Base-by-base conservation (phyloP, 2,329 filamentous ascomycete genomes). In the Aspergillus pseudoterreus region DNA sequence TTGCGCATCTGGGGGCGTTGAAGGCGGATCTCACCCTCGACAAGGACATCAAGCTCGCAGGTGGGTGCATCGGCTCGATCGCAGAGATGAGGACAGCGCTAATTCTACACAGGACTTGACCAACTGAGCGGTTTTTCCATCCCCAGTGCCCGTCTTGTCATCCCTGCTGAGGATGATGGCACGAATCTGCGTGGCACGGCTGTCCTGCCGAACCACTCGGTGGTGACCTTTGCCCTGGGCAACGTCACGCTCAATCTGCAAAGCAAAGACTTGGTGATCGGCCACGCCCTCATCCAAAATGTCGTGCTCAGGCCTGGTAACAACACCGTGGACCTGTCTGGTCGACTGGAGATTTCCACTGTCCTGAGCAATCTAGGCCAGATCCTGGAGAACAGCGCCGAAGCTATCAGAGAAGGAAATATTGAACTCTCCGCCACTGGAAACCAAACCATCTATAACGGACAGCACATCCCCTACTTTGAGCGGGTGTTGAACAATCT, bases 201-300 rank as follows among this genome's bases (percentile, higher is more conserved):
- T 8, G 74, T 67, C 41, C 58, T 80, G 14, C 77, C 77, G 2
- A 80, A 80, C 55, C 63, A 66, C 32, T 75, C 75, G 2, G 61
- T 70, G 1, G 63, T 80, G 2, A 69, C 69, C 1, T 71, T 79
- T 5, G 72, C 55, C 11, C 24, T 65, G 45, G 77, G 77, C 10
- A 74, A 79, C 57, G 45, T 79, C n/a, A 74, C 73, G 0, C 68
- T 78, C 14, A 75, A 77, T 41, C 47, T 79, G 15, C 59, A 70
- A 47, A 71, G 69, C 0, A 74, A 73, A 3, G 64, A 72, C n/a
- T 51, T 74, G 9, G 63, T 62, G 8, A 56, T 79, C 6, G 77
- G 77, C 4, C 57, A 69, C 1, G 66, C 75, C 15, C 64, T 63
- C 14, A 51, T 77, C 4, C 65, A 69, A 47, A 66, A 78, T 36